Conservation (phyloP, 2,329 filamentous ascomycete species). For the Claviceps sp. region DNA sequence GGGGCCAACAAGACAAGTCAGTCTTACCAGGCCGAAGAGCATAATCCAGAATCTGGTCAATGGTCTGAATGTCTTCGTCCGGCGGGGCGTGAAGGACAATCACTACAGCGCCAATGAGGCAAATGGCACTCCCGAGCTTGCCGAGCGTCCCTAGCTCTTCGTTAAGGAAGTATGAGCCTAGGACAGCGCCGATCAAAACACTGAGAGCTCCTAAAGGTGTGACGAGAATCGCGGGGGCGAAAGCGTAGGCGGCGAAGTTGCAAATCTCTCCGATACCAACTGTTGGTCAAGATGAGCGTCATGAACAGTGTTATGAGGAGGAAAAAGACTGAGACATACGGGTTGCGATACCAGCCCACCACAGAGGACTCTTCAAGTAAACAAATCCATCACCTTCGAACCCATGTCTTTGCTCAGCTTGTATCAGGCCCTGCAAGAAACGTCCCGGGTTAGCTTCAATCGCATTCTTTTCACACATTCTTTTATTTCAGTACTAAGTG, state of each 20-base stretch:
- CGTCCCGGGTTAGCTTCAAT: neutral
- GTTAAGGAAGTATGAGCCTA: conserved; percentile 87
- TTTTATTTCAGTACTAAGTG: neutral
- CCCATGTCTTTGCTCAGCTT: conserved; percentile 80
- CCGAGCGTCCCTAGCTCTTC: conserved; percentile 84
- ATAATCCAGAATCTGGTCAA: conserved; percentile 83
- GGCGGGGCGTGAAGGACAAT: conserved; percentile 95
- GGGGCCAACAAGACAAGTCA: conserved; percentile 10
- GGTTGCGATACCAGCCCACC: conserved; percentile 91
- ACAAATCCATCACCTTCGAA: conserved; percentile 95
- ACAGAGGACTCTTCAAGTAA: conserved; percentile 87
- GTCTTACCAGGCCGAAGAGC: conserved; percentile 73
- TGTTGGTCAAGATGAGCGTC: conserved; percentile 21
- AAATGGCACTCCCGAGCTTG: conserved; percentile 90
- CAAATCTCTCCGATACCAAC: conserved; percentile 88
- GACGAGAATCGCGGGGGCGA: conserved; percentile 95
- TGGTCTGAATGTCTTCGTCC: conserved; percentile 78
- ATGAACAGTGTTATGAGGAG: neutral
- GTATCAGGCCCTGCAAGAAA: conserved; percentile 61
- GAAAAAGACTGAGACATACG: conserved; percentile 38
- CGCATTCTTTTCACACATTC: neutral
- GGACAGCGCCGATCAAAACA: conserved; percentile 85
- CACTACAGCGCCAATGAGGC: conserved; percentile 88
- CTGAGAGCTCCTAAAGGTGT: conserved; percentile 88
- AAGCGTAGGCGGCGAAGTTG: conserved; percentile 97